Percentiles rank a stretch among this genome's conserved stretches.
phyloP scores from a whole-genome alignment of 768 basidiomycete genomes.

The Kwoniella dendrophila region DNA sequence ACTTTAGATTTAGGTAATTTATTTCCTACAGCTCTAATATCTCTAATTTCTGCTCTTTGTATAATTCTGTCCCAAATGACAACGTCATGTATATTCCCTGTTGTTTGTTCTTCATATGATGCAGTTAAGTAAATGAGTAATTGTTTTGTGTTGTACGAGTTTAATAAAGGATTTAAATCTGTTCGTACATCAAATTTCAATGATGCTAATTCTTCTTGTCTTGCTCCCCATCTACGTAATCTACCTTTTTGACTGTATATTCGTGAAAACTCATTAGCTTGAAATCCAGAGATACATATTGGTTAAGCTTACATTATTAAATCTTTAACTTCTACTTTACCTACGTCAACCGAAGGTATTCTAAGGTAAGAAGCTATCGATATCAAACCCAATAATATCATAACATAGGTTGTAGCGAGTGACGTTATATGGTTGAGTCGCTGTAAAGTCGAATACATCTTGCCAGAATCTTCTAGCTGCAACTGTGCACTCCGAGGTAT shows the following conservation, averaged over 20 bases:
- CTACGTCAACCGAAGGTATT: constrained; percentile 37
- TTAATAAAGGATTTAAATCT: constrained; percentile 45
- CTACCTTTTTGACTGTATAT: constrained; percentile 39
- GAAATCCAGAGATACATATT: background rate
- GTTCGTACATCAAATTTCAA: constrained; percentile 47
- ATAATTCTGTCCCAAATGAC: constrained; percentile 50
- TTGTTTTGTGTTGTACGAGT: constrained; percentile 53
- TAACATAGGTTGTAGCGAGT: constrained; percentile 45
- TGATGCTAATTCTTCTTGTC: constrained; percentile 47
- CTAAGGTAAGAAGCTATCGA: constrained; percentile 44
- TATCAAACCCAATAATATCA: constrained; percentile 46
- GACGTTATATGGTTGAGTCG: constrained; percentile 47
- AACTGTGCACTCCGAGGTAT: background rate
- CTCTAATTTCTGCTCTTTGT: constrained; percentile 35
- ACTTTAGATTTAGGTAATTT: constrained; percentile 29
- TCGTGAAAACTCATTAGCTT: background rate
- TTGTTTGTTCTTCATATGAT: constrained; percentile 30
- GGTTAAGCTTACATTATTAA: constrained; percentile 37
- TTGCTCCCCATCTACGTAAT: constrained; percentile 42
- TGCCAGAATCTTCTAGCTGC: constrained; percentile 14
- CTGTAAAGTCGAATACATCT: constrained; percentile 47
- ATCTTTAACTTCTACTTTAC: constrained; percentile 46
- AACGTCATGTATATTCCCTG: constrained; percentile 37
- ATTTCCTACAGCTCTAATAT: constrained; percentile 46
- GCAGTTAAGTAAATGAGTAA: constrained; percentile 49